Conservation (phyloP, 108 stramenopile genomes). For the Cyclotella baltica region DNA sequence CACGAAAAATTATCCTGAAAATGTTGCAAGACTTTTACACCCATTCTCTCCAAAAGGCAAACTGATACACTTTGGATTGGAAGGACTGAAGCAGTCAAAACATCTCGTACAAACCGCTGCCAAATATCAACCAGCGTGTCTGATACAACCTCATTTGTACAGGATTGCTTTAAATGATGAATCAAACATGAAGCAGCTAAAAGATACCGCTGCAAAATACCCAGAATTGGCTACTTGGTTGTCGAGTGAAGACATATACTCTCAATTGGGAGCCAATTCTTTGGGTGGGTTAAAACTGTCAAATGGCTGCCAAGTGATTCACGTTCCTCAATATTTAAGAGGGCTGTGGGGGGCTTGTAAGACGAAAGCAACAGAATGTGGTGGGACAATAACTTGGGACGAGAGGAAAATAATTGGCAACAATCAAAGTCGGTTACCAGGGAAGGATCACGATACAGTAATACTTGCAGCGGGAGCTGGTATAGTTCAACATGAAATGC, state of each 20-base stretch:
- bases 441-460: slow-evolving; percentile 57
- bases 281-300: slow-evolving; percentile 67
- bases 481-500: slow-evolving; percentile 53
- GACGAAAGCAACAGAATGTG: slow-evolving; percentile 24
- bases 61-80: slow-evolving; percentile 72
- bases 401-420: slow-evolving; percentile 9
- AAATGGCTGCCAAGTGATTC: slow-evolving; percentile 77
- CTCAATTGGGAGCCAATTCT: slow-evolving; percentile 38
- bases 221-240: slow-evolving; percentile 68
- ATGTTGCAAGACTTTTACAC: slow-evolving; percentile 66
- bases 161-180: slow-evolving; percentile 70
- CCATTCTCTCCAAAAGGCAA: slow-evolving; percentile 86
- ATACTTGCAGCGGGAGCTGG: slow-evolving; percentile 78
- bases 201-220: slow-evolving; percentile 36
- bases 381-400: slow-evolving; percentile 36
- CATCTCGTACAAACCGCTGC: slow-evolving; percentile 56
- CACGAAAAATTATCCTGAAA: neutral
- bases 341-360: slow-evolving; percentile 69
- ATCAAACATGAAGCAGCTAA: slow-evolving; percentile 53
- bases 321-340: slow-evolving; percentile 76
- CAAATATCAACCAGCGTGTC: slow-evolving; percentile 46
- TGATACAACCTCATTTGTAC: slow-evolving; percentile 65
- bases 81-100: slow-evolving; percentile 67
- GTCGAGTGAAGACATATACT: slow-evolving; percentile 40
- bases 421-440: neutral